Evolutionary conservation across 768 basidiomycete species (phyloP), one percentile per base, ranked within the genome.

Genomic region (Obba rivulosa): DNA sequence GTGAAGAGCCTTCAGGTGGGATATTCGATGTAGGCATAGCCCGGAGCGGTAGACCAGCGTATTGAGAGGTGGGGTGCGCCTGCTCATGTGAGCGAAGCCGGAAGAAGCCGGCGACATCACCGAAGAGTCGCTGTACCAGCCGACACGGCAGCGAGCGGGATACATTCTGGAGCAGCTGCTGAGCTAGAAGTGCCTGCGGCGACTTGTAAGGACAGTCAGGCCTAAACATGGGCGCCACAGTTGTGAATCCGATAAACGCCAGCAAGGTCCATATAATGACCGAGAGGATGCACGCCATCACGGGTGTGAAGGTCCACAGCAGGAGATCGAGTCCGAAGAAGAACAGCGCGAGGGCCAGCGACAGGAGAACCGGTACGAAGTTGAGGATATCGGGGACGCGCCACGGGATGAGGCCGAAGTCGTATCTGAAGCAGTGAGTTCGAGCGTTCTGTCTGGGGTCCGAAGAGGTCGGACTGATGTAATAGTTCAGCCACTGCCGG

Each of bases 311-410:
- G n/a, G 50, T 51, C 57, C 57, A 58, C 18, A 56, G 43, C 5
- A 56, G 49, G 11, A 43, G 49, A 43, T 65, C 61, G 8, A 59
- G 46, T 14, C 55, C 58, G 17, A 31, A 24, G 28, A 59, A 45
- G 47, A 58, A 58, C 5, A 58, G 50, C 1, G 52, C 52, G 8
- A 58, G 22, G 13, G 54, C 51, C 3, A 58, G 9, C 44, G 56
- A 52, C n/a, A 58, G 52, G 11, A 56, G 36, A 4, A 50, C 40
- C 7, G 57, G 57, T 10, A 58, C 42, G n/a, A 55, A 21, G 4
- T 50, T 36, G 25, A 56, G 49, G n/a, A 53, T 46, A 14, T 45
- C 41, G 3, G 49, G 47, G 7, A 52, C 43, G 49, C 51, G 36
- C 60, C 60, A 62, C 22, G 38, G 31, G 8, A 43, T 45, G 18